A percentile compares a stretch with the other conserved stretches of the same genome.
Evolutionary conservation across 140 eudicot species (phyloP).

Genomic region (Oenanthe javanica): DNA sequence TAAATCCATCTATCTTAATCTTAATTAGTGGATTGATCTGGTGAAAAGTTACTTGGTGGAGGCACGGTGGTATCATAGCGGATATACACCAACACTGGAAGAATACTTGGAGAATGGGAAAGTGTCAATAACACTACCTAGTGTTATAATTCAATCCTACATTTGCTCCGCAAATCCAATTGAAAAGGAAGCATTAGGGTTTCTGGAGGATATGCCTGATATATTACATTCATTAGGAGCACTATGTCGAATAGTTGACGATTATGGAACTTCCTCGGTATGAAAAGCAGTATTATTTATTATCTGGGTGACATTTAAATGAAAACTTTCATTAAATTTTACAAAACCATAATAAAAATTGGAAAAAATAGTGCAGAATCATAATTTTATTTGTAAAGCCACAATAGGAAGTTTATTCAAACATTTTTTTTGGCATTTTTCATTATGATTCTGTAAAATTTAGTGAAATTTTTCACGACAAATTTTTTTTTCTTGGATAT

Average conservation of each 20-base stretch:
- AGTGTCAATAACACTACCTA: conserved; percentile 32
- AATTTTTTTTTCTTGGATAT: too few relatives aligned
- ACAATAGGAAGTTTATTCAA: too few relatives aligned
- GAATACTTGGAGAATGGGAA: conserved; percentile 34
- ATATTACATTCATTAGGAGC: conserved; percentile 21
- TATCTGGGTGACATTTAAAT: too few relatives aligned
- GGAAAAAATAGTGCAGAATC: too few relatives aligned
- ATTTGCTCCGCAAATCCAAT: conserved; percentile 18
- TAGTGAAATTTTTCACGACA: too few relatives aligned
- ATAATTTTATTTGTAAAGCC: too few relatives aligned
- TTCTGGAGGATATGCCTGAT: conserved; percentile 10
- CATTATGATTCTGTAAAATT: too few relatives aligned
- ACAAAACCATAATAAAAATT: too few relatives aligned
- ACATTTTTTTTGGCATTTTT: too few relatives aligned
- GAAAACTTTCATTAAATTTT: too few relatives aligned
- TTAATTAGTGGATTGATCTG: not conserved
- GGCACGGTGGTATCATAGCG: conserved; percentile 28
- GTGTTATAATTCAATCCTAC: conserved; percentile 1
- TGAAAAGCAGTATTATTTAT: not conserved
- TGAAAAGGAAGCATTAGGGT: conserved; percentile 14
- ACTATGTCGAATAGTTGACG: conserved; percentile 32
- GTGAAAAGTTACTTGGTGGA: not conserved
- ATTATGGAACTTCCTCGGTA: conserved; percentile 42
- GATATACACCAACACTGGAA: conserved; percentile 34
- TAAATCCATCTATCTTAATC: not conserved